Evolutionary conservation across 805 yeast species (phyloP).

Genomic region (Starmerella apicola): DNA sequence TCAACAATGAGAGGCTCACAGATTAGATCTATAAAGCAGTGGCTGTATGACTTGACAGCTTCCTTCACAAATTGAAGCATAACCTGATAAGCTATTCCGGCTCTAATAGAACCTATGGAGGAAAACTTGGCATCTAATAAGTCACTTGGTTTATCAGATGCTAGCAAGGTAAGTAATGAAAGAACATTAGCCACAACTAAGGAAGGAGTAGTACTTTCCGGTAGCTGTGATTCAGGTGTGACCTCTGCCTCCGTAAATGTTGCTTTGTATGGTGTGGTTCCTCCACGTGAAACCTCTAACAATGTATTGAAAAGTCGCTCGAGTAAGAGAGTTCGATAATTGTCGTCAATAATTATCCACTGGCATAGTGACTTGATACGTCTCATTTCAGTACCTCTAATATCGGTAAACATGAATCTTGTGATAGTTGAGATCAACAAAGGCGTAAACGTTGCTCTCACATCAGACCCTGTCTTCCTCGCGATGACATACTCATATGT

Average conservation of each 20-base stretch:
- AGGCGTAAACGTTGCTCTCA: neutral
- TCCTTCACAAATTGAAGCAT: neutral
- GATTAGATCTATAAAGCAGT: neutral
- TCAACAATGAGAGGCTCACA: constrained; percentile 3
- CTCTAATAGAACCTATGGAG: too few species aligned
- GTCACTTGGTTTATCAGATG: neutral
- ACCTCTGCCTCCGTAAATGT: too few species aligned
- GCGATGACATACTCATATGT: too few species aligned
- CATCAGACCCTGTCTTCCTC: neutral
- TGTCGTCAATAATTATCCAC: neutral
- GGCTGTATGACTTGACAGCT: neutral
- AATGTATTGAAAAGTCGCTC: neutral
- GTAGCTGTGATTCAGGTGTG: neutral
- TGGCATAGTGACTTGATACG: constrained; percentile 37
- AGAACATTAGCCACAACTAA: constrained; percentile 1
- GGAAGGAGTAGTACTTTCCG: constrained; percentile 3
- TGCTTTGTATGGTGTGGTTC: neutral
- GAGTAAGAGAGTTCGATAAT: neutral
- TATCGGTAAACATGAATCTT: neutral
- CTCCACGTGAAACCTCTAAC: neutral
- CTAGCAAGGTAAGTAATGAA: neutral
- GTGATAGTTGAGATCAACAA: neutral
- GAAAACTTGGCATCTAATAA: too few species aligned
- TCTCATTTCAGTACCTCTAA: neutral
- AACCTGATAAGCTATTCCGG: too few species aligned